Percentiles rank a stretch among this genome's conserved stretches.
Conservation (phyloP, 2,329 filamentous ascomycete genomes). For the Mollisiaceae sp. region DNA sequence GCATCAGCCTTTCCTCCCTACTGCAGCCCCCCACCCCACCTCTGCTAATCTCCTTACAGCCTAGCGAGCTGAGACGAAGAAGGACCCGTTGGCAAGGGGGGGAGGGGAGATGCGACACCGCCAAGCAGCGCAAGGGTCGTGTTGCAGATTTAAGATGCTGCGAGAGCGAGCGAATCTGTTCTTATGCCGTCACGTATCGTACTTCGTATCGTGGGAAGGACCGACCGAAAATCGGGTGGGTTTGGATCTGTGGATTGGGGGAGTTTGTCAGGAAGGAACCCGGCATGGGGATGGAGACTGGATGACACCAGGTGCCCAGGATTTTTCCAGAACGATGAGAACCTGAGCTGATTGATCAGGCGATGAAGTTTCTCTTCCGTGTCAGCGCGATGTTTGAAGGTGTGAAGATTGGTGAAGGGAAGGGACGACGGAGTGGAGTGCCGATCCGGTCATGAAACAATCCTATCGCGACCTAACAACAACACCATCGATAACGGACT, state of each 20-base stretch:
- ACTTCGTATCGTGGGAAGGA: too few species aligned
- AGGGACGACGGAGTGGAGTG: neutral
- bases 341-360: neutral
- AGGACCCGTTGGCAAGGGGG: conserved; percentile 12
- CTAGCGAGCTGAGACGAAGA: neutral
- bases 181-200: conserved; percentile 1
- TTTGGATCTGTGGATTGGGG: neutral
- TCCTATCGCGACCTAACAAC: neutral
- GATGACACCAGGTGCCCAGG: neutral
- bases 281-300: neutral
- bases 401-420: neutral
- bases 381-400: neutral
- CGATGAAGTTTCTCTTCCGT: neutral
- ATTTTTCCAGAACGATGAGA: neutral
- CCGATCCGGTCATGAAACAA: neutral
- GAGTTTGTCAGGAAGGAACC: neutral
- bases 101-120: conserved; percentile 23
- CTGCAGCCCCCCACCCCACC: neutral
- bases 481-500: neutral
- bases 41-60: neutral
- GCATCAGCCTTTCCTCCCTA: neutral
- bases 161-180: neutral
- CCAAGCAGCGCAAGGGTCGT: conserved; percentile 19
- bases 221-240: neutral
- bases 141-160: conserved; percentile 22